Conservation (phyloP, 768 basidiomycete species). For the Boletus rubropictus region DNA sequence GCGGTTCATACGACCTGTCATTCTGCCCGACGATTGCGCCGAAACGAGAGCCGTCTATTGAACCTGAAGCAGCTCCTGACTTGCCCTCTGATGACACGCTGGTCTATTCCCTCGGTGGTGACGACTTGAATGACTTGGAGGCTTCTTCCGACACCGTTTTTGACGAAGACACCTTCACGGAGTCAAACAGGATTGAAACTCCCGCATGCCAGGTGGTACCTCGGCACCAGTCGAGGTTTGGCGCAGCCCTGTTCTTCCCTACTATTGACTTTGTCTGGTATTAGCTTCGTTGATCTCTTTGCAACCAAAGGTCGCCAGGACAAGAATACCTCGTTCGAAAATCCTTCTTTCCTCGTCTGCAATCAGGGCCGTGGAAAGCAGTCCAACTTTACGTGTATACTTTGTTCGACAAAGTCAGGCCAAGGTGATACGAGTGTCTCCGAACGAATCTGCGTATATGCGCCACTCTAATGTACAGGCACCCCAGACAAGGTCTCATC, state of each 20-base stretch:
- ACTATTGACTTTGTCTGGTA: slow-evolving; percentile 10
- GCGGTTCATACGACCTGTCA: slow-evolving; percentile 21
- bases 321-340: neutral
- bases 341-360: slow-evolving; percentile 10
- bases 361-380: slow-evolving; percentile 7
- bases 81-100: slow-evolving; percentile 25
- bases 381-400: slow-evolving; percentile 16
- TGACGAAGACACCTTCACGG: slow-evolving; percentile 3
- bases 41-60: slow-evolving; percentile 7
- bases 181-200: neutral
- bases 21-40: slow-evolving; percentile 3
- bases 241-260: neutral
- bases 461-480: slow-evolving; percentile 15
- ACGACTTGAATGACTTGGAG: slow-evolving; percentile 8
- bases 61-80: slow-evolving; percentile 2
- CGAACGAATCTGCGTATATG: slow-evolving; percentile 14
- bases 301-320: neutral
- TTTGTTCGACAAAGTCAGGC: slow-evolving; percentile 13
- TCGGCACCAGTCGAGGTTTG: slow-evolving; percentile 16
- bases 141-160: slow-evolving; percentile 22
- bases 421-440: slow-evolving; percentile 20
- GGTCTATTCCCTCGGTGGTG: slow-evolving; percentile 4
- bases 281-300: slow-evolving; percentile 5
- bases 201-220: slow-evolving; percentile 16
- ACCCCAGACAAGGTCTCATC: slow-evolving; percentile 3